Conservation (phyloP, 73 alveolate genomes). For the Stentor coeruleus region DNA sequence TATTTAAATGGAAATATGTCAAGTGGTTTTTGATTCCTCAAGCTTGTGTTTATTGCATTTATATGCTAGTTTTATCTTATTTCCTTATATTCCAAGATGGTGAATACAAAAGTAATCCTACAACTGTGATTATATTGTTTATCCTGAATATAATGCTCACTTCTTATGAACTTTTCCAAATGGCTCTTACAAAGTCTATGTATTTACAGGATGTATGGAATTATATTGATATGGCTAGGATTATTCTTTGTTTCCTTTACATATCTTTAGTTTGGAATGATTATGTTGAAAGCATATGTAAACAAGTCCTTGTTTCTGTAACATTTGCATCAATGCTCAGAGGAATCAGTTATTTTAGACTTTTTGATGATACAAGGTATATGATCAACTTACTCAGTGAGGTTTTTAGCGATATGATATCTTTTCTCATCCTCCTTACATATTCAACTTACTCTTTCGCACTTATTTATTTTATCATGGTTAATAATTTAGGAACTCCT, state of each 20-base stretch:
- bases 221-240: neutral
- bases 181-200: neutral
- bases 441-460: constrained; percentile 34
- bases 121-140: neutral
- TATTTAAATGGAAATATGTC: neutral
- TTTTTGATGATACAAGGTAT: constrained; percentile 29
- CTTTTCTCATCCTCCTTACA: constrained; percentile 29
- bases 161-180: neutral
- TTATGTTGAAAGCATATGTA: no score
- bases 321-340: constrained; percentile 20
- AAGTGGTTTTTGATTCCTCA: neutral
- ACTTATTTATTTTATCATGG: constrained; percentile 23
- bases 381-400: constrained; percentile 39
- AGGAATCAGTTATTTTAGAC: constrained; percentile 41
- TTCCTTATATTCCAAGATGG: neutral
- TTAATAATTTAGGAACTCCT: neutral
- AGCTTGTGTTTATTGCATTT: neutral
- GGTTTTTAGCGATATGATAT: constrained; percentile 35
- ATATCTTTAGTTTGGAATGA: neutral
- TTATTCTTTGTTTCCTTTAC: neutral
- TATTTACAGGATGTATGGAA: neutral
- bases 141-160: neutral
- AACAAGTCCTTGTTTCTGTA: neutral
- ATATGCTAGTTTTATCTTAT: neutral
- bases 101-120: neutral